A percentile compares a stretch with the other conserved stretches of the same genome.
Conservation (phyloP, 1,284 basidiomycete genomes). For the Malassezia caprae region DNA sequence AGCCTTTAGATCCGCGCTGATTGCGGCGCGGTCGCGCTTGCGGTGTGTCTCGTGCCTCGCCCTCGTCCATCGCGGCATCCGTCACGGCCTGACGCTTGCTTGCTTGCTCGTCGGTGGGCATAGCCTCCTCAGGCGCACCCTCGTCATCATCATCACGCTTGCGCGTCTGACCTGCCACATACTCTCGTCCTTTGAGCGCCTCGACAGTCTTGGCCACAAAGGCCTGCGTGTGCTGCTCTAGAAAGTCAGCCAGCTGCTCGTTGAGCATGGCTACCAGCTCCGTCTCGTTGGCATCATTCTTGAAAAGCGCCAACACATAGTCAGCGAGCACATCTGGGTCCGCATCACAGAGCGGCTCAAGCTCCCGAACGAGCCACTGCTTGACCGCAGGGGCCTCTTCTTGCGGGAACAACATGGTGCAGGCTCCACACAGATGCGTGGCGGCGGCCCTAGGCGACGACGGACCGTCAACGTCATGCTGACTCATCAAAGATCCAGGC, state of each 20-base stretch:
- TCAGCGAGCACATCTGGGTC: slow-evolving; percentile 86
- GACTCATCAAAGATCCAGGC: background rate
- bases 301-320: slow-evolving; percentile 85
- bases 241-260: slow-evolving; percentile 75
- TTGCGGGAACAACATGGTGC: slow-evolving; percentile 18
- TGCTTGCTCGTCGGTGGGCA: background rate
- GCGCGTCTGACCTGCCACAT: slow-evolving; percentile 14
- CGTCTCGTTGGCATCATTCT: slow-evolving; percentile 72
- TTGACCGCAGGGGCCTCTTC: slow-evolving; percentile 14
- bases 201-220: slow-evolving; percentile 79
- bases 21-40: background rate
- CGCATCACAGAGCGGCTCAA: slow-evolving; percentile 62
- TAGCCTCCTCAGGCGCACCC: background rate
- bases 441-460: background rate
- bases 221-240: slow-evolving; percentile 70
- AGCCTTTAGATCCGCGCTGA: slow-evolving; percentile 20
- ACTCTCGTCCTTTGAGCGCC: slow-evolving; percentile 50
- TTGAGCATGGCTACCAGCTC: slow-evolving; percentile 70
- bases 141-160: slow-evolving; percentile 10
- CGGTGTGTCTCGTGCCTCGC: slow-evolving; percentile 12
- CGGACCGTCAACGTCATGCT: background rate
- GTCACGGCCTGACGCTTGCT: slow-evolving; percentile 11
- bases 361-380: slow-evolving; percentile 15
- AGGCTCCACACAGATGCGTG: background rate
- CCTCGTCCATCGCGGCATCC: background rate